These are phyloP conservation scores for Magnolia officinalis DNA, from an alignment of 164 flowering plant genomes.

Conservation along the genomic window DNA sequence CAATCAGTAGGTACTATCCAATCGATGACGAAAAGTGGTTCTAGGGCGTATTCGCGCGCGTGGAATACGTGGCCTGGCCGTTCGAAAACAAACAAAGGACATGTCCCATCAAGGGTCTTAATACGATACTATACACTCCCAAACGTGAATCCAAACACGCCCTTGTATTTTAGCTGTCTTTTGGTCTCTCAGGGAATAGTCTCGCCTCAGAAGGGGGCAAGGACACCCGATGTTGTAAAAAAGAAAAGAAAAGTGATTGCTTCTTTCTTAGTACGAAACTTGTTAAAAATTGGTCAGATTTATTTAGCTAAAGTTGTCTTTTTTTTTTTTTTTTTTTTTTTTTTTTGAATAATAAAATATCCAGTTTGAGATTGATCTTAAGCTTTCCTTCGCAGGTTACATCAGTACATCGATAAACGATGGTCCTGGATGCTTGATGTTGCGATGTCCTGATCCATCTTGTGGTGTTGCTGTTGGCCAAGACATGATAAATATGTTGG, in stretches of 20 bases:
- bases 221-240: no score
- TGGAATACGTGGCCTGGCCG: no score
- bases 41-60: no score
- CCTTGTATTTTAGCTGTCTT: neutral
- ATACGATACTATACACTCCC: no score
- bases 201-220: no score
- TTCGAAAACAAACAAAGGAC: no score
- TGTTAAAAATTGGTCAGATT: neutral
- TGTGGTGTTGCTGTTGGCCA: constrained; percentile 85
- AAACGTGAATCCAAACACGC: no score
- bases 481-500: constrained; percentile 65
- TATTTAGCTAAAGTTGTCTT: neutral
- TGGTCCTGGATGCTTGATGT: constrained; percentile 90
- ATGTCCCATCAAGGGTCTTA: no score
- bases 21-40: no score
- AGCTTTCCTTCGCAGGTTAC: constrained; percentile 42
- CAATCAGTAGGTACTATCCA: no score
- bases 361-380: neutral
- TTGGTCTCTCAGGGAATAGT: neutral
- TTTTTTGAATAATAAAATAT: no score
- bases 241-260: neutral
- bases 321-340: no score
- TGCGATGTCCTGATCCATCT: constrained; percentile 91
- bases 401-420: constrained; percentile 76
- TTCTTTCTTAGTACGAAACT: neutral